These are phyloP conservation scores for Terana coerulea DNA, from an alignment of 768 basidiomycete genomes.

Conservation along the genomic window DNA sequence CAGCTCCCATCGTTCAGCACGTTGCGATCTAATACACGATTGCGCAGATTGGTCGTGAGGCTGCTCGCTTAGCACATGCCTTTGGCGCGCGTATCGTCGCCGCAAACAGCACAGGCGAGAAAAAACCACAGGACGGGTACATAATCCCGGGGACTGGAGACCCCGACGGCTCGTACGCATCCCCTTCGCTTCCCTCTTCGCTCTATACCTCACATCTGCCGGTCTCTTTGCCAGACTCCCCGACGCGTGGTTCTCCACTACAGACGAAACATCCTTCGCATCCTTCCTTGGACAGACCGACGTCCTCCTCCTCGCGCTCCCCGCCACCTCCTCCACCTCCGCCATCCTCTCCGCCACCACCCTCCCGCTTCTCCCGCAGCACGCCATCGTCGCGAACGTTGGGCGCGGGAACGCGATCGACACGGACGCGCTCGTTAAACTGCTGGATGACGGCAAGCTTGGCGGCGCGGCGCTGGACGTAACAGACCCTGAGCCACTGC, in stretches of 20 bases:
- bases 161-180: conserved; percentile 5
- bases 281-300: conserved; percentile 4
- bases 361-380: background rate
- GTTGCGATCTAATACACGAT: background rate
- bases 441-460: conserved; percentile 12
- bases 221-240: conserved; percentile 3
- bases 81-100: conserved; percentile 13
- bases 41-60: conserved; percentile 7
- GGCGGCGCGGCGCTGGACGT: conserved; percentile 14
- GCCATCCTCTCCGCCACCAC: conserved; percentile 4
- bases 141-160: conserved; percentile 10
- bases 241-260: conserved; percentile 4
- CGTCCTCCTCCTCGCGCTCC: conserved; percentile 8
- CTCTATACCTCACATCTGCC: background rate
- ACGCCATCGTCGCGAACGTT: conserved; percentile 11
- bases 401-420: conserved; percentile 11
- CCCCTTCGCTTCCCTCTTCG: background rate
- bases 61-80: conserved; percentile 6
- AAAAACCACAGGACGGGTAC: conserved; percentile 6
- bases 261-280: background rate
- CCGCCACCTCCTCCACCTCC: conserved; percentile 6
- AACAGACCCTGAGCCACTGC: conserved; percentile 12
- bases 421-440: conserved; percentile 9
- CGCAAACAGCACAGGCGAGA: background rate
- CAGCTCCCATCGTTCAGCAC: background rate